Conservation (phyloP, 2,329 filamentous ascomycete genomes). For the Diaporthe citrichinensis region DNA sequence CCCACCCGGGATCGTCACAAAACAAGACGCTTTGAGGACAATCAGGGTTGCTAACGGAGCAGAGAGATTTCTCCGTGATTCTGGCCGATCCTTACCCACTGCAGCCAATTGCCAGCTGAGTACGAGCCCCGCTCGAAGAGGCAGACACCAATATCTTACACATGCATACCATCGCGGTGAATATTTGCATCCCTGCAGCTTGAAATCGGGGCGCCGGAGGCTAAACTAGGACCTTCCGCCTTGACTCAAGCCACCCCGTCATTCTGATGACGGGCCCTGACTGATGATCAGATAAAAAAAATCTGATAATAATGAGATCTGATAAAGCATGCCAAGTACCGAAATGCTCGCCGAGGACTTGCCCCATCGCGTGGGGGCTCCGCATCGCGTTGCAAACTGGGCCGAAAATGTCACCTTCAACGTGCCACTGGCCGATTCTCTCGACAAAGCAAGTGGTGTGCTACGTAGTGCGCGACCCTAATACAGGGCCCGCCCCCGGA, state of each 20-base stretch:
- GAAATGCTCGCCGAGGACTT: slow-evolving; percentile 16
- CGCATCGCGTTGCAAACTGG: slow-evolving; percentile 10
- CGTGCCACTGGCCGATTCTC: neutral
- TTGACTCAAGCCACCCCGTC: slow-evolving; percentile 25
- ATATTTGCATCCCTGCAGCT: neutral
- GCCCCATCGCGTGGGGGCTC: slow-evolving; percentile 21
- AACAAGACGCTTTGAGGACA: neutral
- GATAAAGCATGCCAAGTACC: slow-evolving; percentile 26
- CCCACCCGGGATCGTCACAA: slow-evolving; percentile 16
- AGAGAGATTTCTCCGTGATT: slow-evolving; percentile 14
- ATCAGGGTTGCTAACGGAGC: slow-evolving; percentile 3
- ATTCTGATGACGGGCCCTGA: slow-evolving; percentile 12
- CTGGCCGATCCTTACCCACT: slow-evolving; percentile 3
- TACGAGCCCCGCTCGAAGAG: neutral
- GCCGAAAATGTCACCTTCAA: slow-evolving; percentile 11
- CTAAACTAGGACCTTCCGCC: slow-evolving; percentile 25
- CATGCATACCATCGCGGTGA: neutral
- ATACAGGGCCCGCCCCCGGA: slow-evolving; percentile 19
- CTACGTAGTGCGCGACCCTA: neutral
- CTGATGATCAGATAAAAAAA: slow-evolving; percentile 33
- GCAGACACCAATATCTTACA: neutral
- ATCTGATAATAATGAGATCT: slow-evolving; percentile 31
- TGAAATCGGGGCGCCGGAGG: neutral
- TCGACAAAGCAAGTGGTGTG: neutral
- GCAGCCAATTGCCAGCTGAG: neutral